These are phyloP conservation scores for Xylaria curta DNA, from an alignment of 495 filamentous ascomycete species.

Conservation along the genomic window DNA sequence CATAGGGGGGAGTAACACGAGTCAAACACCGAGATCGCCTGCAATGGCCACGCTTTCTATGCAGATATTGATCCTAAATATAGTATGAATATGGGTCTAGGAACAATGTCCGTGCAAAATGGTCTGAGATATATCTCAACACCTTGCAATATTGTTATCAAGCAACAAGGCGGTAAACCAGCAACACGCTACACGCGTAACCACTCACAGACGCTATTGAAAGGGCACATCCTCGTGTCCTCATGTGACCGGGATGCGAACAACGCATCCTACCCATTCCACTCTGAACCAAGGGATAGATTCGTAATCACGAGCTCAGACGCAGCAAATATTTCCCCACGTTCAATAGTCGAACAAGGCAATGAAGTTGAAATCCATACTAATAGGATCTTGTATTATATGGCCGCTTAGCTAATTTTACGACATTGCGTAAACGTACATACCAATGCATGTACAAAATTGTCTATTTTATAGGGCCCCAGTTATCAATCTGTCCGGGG, in stretches of 20 bases:
- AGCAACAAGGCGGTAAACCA: neutral
- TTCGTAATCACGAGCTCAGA: neutral
- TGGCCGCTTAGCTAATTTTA: neutral
- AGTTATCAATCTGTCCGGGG: neutral
- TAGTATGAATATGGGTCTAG: neutral
- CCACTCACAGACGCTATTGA: neutral
- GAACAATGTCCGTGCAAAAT: neutral
- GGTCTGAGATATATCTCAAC: neutral
- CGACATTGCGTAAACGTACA: neutral
- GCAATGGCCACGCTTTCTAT: neutral
- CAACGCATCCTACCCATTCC: neutral
- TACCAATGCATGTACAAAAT: neutral
- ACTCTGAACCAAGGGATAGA: neutral
- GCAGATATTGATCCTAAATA: constrained; percentile 4
- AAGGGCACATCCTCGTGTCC: neutral
- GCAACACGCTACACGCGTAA: neutral
- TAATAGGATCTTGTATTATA: constrained; percentile 13
- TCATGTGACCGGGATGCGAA: neutral
- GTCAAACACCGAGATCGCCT: constrained; percentile 8
- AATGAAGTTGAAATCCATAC: constrained; percentile 7
- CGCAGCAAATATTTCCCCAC: neutral
- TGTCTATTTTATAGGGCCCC: neutral
- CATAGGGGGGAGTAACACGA: neutral
- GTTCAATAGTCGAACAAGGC: neutral
- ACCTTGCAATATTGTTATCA: neutral